Percentiles rank a stretch among this genome's conserved stretches.
Evolutionary conservation across 139 green algal species (phyloP).

Genomic region (Chlamydomonas sphaeroides): DNA sequence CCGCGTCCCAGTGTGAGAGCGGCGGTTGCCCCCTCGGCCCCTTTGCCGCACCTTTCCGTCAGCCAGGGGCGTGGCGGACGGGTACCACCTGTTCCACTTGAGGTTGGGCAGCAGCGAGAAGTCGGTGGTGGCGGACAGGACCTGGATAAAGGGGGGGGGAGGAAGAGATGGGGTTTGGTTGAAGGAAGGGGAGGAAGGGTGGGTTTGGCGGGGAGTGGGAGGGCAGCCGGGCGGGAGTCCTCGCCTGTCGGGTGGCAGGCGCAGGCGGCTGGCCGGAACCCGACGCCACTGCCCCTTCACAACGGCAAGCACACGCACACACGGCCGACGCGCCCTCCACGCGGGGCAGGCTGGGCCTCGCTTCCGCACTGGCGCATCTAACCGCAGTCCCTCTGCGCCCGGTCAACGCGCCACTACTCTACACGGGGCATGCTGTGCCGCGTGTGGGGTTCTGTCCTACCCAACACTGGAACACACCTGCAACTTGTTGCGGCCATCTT

Average conservation of each 20-base stretch:
- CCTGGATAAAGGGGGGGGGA: not conserved
- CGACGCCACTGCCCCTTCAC: too few relatives aligned
- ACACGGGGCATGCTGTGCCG: too few relatives aligned
- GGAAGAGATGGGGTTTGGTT: not conserved
- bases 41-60: not conserved
- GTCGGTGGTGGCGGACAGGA: not conserved
- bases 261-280: too few relatives aligned
- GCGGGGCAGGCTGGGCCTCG: not conserved
- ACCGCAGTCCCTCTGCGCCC: too few relatives aligned
- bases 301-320: not conserved
- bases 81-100: not conserved
- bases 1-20: too few relatives aligned
- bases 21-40: too few relatives aligned
- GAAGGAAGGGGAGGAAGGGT: not conserved
- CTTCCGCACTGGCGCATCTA: not conserved
- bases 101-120: not conserved
- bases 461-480: not conserved
- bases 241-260: too few relatives aligned
- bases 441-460: too few relatives aligned
- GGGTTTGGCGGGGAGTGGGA: not conserved
- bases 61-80: not conserved
- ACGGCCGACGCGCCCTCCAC: too few relatives aligned
- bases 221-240: too few relatives aligned
- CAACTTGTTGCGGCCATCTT: not conserved
- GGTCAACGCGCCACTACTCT: too few relatives aligned